Conservation (phyloP, 1,284 basidiomycete species). For the Sphaerobolus stellatus region DNA sequence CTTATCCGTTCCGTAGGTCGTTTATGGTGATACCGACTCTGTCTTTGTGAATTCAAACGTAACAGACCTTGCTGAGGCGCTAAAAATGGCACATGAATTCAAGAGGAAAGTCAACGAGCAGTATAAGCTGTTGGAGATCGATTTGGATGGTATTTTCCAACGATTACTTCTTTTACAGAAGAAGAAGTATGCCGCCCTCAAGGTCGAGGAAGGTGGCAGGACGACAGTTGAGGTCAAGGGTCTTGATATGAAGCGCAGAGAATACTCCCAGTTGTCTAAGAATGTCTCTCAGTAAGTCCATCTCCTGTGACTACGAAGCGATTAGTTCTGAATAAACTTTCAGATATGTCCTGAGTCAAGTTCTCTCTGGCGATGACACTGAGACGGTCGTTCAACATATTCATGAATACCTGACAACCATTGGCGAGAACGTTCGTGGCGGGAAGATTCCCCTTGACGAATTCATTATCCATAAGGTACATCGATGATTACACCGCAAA, state of each 20-base stretch:
- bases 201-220: slow-evolving; percentile 78
- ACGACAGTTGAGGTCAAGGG: slow-evolving; percentile 92
- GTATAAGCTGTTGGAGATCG: slow-evolving; percentile 95
- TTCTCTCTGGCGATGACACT: slow-evolving; percentile 88
- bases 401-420: slow-evolving; percentile 83
- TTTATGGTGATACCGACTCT: slow-evolving; percentile 99
- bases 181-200: slow-evolving; percentile 99
- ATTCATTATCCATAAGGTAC: slow-evolving; percentile 90
- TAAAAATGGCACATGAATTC: slow-evolving; percentile 90
- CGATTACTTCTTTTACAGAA: slow-evolving; percentile 93
- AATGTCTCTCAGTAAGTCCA: slow-evolving; percentile 80
- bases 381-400: slow-evolving; percentile 90
- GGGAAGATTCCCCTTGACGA: slow-evolving; percentile 85
- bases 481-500: slow-evolving; percentile 1
- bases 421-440: slow-evolving; percentile 75
- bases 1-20: slow-evolving; percentile 58
- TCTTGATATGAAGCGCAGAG: slow-evolving; percentile 98
- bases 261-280: slow-evolving; percentile 92
- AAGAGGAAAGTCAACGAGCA: slow-evolving; percentile 96
- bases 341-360: slow-evolving; percentile 86
- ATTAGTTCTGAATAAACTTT: background rate
- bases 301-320: background rate
- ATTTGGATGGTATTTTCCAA: slow-evolving; percentile 93
- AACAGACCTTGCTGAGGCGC: slow-evolving; percentile 82
- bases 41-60: slow-evolving; percentile 98